Percentiles rank a stretch among this genome's conserved stretches.
These are phyloP conservation scores for Solanum raphanifolium DNA, from an alignment of 257 asterid species.

Conservation along the genomic window DNA sequence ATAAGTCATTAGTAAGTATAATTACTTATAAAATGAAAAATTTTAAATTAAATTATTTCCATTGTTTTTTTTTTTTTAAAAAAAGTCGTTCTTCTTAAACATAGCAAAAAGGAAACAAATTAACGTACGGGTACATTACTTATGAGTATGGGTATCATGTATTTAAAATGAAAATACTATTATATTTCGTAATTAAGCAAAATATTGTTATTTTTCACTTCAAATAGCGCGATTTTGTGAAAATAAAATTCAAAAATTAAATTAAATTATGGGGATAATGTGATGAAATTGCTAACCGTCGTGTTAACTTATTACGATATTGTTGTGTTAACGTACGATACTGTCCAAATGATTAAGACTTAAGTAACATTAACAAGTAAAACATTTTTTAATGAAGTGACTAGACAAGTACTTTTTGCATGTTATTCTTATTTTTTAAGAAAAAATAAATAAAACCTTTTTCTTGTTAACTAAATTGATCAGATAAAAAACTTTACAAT, in stretches of 20 bases:
- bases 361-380: neutral
- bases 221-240: no score
- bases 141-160: no score
- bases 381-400: neutral
- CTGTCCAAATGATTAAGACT: neutral
- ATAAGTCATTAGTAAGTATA: neutral
- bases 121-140: neutral
- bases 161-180: no score
- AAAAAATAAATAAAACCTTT: neutral
- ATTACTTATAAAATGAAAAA: no score
- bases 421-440: neutral
- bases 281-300: neutral
- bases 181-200: no score
- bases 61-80: neutral
- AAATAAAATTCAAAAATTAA: no score
- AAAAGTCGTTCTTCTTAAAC: neutral
- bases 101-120: neutral
- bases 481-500: neutral
- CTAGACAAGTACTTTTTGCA: neutral
- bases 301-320: neutral
- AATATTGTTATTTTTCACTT: no score
- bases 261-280: neutral
- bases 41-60: neutral
- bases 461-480: neutral
- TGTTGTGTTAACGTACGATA: neutral